Evolutionary conservation across 2,329 filamentous ascomycete genomes (phyloP), one percentile per base, ranked within the genome.

Genomic region (Cladosporium cucumerinum): DNA sequence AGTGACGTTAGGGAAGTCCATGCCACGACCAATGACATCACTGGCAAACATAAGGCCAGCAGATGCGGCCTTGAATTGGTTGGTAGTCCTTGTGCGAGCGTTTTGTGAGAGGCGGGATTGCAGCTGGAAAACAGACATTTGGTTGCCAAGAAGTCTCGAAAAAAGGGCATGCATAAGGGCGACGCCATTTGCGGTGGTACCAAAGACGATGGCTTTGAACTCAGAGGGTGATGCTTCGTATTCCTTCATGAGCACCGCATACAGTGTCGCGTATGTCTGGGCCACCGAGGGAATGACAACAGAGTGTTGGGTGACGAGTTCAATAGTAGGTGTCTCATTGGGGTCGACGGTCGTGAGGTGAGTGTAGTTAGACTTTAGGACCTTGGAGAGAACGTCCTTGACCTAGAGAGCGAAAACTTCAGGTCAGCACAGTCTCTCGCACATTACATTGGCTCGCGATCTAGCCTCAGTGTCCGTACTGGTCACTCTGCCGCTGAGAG

Each of bases 1-100:
- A 76, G 97, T 93, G 75, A 98, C 98, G 79, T 97, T 97, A 73
- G 98, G 87, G 49, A 99, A 98, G 78, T 99, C 95, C 73, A 98
- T 96, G 63, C 94, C 94, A 71, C 94, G 87, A n/a, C 93, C 93
- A 21, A 98, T 90, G 23, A 95, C 93, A 73, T 96, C 83, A 70
- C 81, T 82, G 25, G 83, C 83, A 63, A 85, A 82, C 68, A 85
- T 74, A 61, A 85, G 80, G 28, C 82, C 83, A 18, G 78, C 75
- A 1, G 76, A 71, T 21, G 80, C 73, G 64, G 80, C 74, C 66
- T 79, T 81, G 76, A 79, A 82, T 46, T 79, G 75, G 36, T 78
- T 72, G 1, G 80, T 81, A 2, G 79, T 81, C 14, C 75, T 72
- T 4, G 79, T 82, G 28, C 80, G 75, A 25, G 72, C 70, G 28